phyloP scores from a whole-genome alignment of 2,329 filamentous ascomycete species.

The Xylariomycetidae sp. region DNA sequence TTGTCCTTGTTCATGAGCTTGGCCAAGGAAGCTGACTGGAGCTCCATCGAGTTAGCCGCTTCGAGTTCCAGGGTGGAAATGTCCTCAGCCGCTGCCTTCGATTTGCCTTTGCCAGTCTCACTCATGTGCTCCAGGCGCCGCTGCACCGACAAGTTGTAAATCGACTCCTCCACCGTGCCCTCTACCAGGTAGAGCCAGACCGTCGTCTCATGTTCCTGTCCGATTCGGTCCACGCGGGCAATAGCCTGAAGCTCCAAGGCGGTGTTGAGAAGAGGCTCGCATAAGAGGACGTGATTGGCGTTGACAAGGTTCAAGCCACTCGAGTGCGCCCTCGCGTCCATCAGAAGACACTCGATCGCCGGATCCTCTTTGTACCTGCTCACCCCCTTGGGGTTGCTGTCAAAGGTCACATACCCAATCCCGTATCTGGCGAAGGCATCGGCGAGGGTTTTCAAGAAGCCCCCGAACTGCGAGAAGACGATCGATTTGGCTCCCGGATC shows the following conservation, averaged over 20 bases:
- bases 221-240: constrained; percentile 89
- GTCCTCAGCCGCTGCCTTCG: constrained; percentile 17
- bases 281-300: constrained; percentile 89
- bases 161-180: constrained; percentile 85
- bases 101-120: constrained; percentile 31
- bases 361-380: constrained; percentile 71
- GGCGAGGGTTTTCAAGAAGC: constrained; percentile 67
- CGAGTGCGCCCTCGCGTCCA: constrained; percentile 83
- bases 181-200: constrained; percentile 95
- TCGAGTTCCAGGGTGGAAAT: constrained; percentile 62
- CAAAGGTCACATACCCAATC: constrained; percentile 69
- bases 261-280: constrained; percentile 88
- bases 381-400: constrained; percentile 57
- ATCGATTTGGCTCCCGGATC: constrained; percentile 87
- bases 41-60: constrained; percentile 75
- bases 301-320: constrained; percentile 89
- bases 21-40: constrained; percentile 66
- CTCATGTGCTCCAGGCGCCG: constrained; percentile 74
- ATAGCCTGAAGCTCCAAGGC: constrained; percentile 93
- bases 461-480: constrained; percentile 72
- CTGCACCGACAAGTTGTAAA: constrained; percentile 78
- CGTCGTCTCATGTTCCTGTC: constrained; percentile 79
- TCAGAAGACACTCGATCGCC: constrained; percentile 70
- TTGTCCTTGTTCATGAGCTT: constrained; percentile 65
- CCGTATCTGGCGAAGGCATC: constrained; percentile 64